Evolutionary conservation across 1,284 basidiomycete genomes (phyloP).

Genomic region (Moesziomyces sp.): DNA sequence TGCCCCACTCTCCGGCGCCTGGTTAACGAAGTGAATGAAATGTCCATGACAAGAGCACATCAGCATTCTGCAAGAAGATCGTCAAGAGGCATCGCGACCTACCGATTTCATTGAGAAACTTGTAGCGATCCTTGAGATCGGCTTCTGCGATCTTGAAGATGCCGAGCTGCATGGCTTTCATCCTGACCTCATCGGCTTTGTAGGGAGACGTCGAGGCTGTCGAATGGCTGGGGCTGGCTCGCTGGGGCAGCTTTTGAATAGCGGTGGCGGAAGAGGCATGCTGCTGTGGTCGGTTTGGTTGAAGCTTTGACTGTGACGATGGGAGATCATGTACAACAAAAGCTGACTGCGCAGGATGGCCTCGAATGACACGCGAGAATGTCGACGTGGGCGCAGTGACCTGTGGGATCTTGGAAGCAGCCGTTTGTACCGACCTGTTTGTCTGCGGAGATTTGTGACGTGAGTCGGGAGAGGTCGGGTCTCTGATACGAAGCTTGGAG

Average conservation of each 20-base stretch:
- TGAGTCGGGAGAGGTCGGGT: conserved; percentile 11
- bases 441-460: conserved; percentile 3
- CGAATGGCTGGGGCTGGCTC: not conserved
- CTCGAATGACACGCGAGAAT: conserved; percentile 8
- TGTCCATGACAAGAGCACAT: no score
- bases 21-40: no score
- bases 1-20: conserved; percentile 52
- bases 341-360: conserved; percentile 13
- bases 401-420: conserved; percentile 28
- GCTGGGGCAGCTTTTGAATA: not conserved
- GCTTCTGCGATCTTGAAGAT: conserved; percentile 47
- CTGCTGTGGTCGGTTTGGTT: not conserved
- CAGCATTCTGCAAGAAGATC: no score
- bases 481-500: conserved; percentile 32
- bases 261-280: not conserved
- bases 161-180: conserved; percentile 46
- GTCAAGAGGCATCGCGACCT: no score
- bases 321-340: conserved; percentile 9
- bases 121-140: conserved; percentile 41
- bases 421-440: conserved; percentile 6
- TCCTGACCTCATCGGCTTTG: conserved; percentile 12
- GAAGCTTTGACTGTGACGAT: not conserved
- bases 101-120: conserved; percentile 51
- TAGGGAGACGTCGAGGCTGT: conserved; percentile 4
- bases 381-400: conserved; percentile 8